Percentiles rank a stretch among this genome's conserved stretches.
Evolutionary conservation across 2,329 filamentous ascomycete species (phyloP).

Genomic region (Aureobasidium mangrovei): DNA sequence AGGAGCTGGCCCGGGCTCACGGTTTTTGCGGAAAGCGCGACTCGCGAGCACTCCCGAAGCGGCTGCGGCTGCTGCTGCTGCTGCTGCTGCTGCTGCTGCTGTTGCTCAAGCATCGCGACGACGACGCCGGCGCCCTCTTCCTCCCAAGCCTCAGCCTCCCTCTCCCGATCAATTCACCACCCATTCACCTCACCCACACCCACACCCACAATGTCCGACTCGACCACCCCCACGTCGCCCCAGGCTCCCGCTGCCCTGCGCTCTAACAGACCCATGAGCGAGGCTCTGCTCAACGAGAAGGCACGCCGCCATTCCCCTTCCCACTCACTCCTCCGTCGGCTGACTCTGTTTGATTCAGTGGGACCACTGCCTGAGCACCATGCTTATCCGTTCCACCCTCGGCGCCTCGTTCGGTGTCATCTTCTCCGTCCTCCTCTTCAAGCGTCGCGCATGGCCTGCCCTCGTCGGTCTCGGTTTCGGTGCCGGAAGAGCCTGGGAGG

Average conservation of each 20-base stretch:
- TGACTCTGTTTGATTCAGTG: constrained; percentile 51
- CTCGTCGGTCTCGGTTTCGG: constrained; percentile 91
- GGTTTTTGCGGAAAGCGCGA: constrained; percentile 11
- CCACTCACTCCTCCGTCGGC: neutral
- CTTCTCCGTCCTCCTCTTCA: constrained; percentile 97
- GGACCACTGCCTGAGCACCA: constrained; percentile 96
- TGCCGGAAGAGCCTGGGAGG: constrained; percentile 92
- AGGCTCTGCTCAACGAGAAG: constrained; percentile 98
- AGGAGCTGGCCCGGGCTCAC: constrained; percentile 9
- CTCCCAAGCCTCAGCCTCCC: neutral
- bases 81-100: neutral
- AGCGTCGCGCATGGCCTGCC: constrained; percentile 96
- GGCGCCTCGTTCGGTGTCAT: constrained; percentile 96
- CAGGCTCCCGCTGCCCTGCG: constrained; percentile 57
- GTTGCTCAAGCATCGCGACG: neutral
- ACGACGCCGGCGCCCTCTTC: neutral
- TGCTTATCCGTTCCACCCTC: constrained; percentile 92
- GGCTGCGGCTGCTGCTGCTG: neutral
- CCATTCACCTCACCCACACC: constrained; percentile 15
- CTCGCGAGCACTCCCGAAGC: neutral
- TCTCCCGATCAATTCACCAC: neutral
- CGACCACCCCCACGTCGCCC: constrained; percentile 42
- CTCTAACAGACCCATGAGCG: constrained; percentile 74
- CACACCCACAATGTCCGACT: constrained; percentile 46
- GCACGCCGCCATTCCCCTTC: constrained; percentile 42